Evolutionary conservation across 2,329 filamentous ascomycete genomes (phyloP).

Genomic region (Neurospora sp.): DNA sequence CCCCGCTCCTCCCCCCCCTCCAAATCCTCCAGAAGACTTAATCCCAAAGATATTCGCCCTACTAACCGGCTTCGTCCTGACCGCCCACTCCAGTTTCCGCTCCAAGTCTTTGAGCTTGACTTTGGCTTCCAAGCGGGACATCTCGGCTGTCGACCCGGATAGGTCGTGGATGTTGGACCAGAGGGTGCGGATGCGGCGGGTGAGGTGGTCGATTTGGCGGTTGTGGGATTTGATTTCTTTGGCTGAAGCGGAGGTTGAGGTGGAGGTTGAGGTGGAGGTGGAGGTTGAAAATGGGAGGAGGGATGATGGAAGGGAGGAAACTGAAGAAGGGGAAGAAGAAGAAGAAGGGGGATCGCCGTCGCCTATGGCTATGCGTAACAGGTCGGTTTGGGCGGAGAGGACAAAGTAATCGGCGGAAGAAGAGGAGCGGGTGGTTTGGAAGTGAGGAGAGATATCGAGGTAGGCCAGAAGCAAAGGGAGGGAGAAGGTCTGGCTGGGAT

Average conservation of each 20-base stretch:
- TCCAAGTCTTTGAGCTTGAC: slow-evolving; percentile 63
- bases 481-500: neutral
- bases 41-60: slow-evolving; percentile 43
- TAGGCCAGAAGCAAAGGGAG: neutral
- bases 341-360: slow-evolving; percentile 31
- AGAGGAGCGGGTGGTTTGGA: neutral
- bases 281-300: neutral
- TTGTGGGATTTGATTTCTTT: slow-evolving; percentile 47
- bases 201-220: slow-evolving; percentile 56
- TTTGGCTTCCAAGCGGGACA: slow-evolving; percentile 68
- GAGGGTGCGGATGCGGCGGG: slow-evolving; percentile 45
- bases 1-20: slow-evolving; percentile 28
- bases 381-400: slow-evolving; percentile 52
- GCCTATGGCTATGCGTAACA: slow-evolving; percentile 69
- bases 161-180: slow-evolving; percentile 60
- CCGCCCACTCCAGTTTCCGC: slow-evolving; percentile 59
- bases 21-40: neutral
- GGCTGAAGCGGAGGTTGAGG: slow-evolving; percentile 5
- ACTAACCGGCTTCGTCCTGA: slow-evolving; percentile 52
- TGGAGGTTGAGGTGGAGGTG: neutral
- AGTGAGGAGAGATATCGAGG: neutral
- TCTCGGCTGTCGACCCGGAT: slow-evolving; percentile 50
- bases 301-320: no score
- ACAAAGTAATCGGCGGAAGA: slow-evolving; percentile 53
- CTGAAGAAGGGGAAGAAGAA: slow-evolving; percentile 8